phyloP scores from a whole-genome alignment of 305 asterid genomes.

The Fraxinus dipetala region DNA sequence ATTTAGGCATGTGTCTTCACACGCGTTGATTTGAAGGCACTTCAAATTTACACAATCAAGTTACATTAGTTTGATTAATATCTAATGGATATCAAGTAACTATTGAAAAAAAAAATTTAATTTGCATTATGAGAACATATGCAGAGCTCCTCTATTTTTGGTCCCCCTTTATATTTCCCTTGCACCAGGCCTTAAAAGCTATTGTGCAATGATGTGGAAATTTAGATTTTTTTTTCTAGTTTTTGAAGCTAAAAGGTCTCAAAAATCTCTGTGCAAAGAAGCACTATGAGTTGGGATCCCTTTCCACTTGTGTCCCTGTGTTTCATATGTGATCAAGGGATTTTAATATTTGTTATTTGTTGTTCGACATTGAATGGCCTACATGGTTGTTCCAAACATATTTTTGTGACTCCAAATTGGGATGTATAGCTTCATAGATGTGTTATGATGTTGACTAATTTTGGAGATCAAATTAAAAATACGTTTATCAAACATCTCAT shows the following conservation, averaged over 20 bases:
- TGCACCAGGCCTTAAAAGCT: constrained; percentile 15
- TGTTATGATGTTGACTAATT: background rate
- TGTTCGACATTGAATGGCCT: background rate
- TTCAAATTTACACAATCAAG: constrained; percentile 15
- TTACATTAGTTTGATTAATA: constrained; percentile 2
- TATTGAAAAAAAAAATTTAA: background rate
- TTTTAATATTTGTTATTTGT: background rate
- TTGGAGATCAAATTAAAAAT: background rate
- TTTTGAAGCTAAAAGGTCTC: background rate
- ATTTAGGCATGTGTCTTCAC: background rate
- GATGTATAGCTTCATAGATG: background rate
- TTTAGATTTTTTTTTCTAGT: background rate
- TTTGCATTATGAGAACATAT: constrained; percentile 4
- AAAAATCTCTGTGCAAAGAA: background rate
- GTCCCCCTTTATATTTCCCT: background rate
- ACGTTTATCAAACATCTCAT: background rate
- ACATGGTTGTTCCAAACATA: background rate
- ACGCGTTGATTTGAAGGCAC: constrained; percentile 1
- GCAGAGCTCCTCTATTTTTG: background rate
- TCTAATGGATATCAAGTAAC: background rate
- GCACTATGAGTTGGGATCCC: constrained; percentile 19
- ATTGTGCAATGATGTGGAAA: constrained; percentile 12
- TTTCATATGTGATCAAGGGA: background rate
- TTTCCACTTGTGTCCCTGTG: background rate
- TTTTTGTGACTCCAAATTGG: background rate